Conservation (phyloP, 106 monocot species). For the Ottelia alismoides region DNA sequence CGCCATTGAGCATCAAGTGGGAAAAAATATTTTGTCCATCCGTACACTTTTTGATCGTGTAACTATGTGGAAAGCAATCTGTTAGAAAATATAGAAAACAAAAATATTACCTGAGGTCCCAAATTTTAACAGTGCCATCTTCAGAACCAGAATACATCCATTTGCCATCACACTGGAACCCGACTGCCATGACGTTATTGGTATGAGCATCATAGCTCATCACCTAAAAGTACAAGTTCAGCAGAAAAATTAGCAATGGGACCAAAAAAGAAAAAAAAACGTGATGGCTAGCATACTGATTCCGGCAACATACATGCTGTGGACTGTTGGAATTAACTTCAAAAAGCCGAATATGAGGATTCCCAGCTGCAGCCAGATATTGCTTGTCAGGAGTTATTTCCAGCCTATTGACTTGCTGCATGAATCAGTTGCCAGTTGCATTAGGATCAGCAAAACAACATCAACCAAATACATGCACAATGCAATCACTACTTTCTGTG, state of each 20-base stretch:
- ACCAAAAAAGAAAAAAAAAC: neutral
- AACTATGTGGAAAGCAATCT: constrained; percentile 3
- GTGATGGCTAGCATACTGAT: neutral
- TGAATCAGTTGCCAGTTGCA: neutral
- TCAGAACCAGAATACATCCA: constrained; percentile 99
- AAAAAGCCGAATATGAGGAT: constrained; percentile 96
- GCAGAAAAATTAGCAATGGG: neutral
- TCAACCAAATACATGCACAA: too few species aligned
- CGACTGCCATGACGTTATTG: constrained; percentile 93
- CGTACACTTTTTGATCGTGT: too few species aligned
- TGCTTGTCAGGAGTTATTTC: constrained; percentile 87
- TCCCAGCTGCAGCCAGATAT: constrained; percentile 90
- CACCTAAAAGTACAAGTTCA: constrained; percentile 4
- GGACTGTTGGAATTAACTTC: constrained; percentile 87
- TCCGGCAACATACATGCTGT: constrained; percentile 45
- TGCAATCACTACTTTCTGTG: too few species aligned
- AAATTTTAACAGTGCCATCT: constrained; percentile 94
- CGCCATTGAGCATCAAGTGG: too few species aligned
- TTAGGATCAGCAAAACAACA: neutral
- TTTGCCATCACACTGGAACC: constrained; percentile 94
- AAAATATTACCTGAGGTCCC: constrained; percentile 79
- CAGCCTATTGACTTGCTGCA: constrained; percentile 92
- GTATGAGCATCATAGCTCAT: constrained; percentile 79
- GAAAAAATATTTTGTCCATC: too few species aligned
- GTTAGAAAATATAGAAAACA: neutral